These are phyloP conservation scores for Leishmania arabica DNA, from an alignment of 208 protist genomes.

Conservation along the genomic window DNA sequence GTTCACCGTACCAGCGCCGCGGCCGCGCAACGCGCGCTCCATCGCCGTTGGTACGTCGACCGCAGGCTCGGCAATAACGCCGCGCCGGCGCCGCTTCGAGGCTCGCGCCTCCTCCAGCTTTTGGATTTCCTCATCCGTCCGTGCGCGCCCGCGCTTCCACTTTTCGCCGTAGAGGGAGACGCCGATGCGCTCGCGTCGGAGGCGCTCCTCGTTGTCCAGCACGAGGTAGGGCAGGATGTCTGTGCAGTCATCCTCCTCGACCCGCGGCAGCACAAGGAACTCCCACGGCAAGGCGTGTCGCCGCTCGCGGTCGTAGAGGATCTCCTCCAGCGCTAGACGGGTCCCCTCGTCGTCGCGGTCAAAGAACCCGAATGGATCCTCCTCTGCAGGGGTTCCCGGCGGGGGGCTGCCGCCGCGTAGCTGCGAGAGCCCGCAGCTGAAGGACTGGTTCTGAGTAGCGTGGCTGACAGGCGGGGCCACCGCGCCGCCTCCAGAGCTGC, in stretches of 20 bases:
- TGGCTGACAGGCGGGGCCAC: background rate
- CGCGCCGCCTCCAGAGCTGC: background rate
- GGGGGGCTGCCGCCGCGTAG: constrained; percentile 16
- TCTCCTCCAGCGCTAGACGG: constrained; percentile 40
- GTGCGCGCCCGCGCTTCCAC: constrained; percentile 71
- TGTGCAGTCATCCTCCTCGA: constrained; percentile 53
- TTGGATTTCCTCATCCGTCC: constrained; percentile 73
- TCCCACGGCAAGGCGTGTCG: constrained; percentile 85
- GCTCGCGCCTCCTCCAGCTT: constrained; percentile 48
- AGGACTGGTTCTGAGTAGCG: constrained; percentile 33
- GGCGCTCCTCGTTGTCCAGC: constrained; percentile 83
- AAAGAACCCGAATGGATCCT: background rate
- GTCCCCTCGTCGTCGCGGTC: constrained; percentile 26
- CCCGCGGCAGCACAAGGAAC: constrained; percentile 72
- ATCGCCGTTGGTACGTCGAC: constrained; percentile 59
- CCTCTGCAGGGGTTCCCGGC: constrained; percentile 14
- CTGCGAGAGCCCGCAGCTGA: background rate
- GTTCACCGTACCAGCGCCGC: constrained; percentile 63
- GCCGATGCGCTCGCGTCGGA: constrained; percentile 73
- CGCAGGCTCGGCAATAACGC: constrained; percentile 45
- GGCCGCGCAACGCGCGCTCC: constrained; percentile 59
- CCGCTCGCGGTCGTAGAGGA: constrained; percentile 73
- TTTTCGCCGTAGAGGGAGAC: constrained; percentile 67
- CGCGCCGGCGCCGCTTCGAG: constrained; percentile 54
- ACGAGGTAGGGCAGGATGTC: constrained; percentile 79